Percentiles rank a stretch among this genome's conserved stretches.
These are phyloP conservation scores for Paracamarosporium sp. DNA, from an alignment of 2,329 filamentous ascomycete genomes.

Conservation along the genomic window DNA sequence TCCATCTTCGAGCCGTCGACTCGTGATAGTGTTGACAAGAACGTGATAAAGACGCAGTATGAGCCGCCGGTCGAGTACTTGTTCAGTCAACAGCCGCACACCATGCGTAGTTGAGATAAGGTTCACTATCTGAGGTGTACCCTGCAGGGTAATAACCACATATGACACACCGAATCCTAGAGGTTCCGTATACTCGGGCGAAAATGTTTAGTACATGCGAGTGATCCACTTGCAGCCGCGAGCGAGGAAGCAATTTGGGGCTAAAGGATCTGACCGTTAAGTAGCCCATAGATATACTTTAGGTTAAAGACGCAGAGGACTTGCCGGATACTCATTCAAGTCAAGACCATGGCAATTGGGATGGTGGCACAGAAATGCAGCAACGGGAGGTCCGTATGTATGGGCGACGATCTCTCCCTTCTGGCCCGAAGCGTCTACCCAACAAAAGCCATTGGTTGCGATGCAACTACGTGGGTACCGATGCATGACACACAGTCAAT, in stretches of 20 bases:
- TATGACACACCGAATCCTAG: background rate
- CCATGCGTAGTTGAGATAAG: constrained; percentile 3
- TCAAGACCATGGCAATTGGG: background rate
- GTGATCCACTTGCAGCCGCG: background rate
- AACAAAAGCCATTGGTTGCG: background rate
- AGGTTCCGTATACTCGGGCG: background rate
- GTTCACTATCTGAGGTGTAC: background rate
- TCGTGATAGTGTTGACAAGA: background rate
- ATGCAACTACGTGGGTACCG: background rate
- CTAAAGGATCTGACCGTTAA: background rate
- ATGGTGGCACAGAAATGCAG: constrained; percentile 5
- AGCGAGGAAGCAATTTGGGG: constrained; percentile 1
- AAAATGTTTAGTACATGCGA: background rate
- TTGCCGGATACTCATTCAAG: background rate
- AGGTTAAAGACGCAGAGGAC: constrained; percentile 3
- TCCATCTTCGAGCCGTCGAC: background rate
- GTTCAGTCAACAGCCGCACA: background rate
- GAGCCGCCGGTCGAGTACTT: background rate
- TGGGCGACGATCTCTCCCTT: constrained; percentile 7
- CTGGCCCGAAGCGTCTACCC: constrained; percentile 1
- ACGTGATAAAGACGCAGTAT: background rate
- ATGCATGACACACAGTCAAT: background rate
- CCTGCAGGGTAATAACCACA: background rate
- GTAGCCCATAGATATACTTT: background rate
- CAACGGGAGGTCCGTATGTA: constrained; percentile 1